phyloP scores from a whole-genome alignment of 768 basidiomycete genomes.

The Naganishia friedmannii region DNA sequence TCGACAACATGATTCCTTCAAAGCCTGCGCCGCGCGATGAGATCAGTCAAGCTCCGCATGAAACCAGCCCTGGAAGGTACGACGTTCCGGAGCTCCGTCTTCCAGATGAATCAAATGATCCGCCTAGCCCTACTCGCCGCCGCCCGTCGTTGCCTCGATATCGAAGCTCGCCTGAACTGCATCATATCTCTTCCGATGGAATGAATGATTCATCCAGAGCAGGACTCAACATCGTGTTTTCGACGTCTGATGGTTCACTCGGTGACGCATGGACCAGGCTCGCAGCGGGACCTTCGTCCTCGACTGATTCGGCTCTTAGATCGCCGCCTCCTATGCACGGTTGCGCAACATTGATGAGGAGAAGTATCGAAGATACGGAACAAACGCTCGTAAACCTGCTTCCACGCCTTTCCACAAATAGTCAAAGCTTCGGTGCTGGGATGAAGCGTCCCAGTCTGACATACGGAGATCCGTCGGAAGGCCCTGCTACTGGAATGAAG shows the following conservation, averaged over 20 bases:
- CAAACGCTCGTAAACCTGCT: constrained; percentile 8
- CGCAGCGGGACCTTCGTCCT: no score
- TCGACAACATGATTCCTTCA: background rate
- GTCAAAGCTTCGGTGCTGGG: background rate
- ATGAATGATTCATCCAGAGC: no score
- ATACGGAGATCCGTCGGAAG: background rate
- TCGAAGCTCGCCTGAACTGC: constrained; percentile 17
- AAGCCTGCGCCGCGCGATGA: background rate
- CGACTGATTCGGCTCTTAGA: no score
- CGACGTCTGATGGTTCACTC: background rate
- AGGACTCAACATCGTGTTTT: constrained; percentile 8
- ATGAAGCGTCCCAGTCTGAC: background rate
- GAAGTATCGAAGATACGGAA: background rate
- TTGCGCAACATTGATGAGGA: background rate
- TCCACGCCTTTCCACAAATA: constrained; percentile 1
- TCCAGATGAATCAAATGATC: background rate
- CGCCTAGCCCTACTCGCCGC: constrained; percentile 17
- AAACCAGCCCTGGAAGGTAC: background rate
- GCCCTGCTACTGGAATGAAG: background rate
- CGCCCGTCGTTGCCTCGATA: constrained; percentile 5
- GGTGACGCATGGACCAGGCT: background rate
- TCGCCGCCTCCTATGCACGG: background rate
- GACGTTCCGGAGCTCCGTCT: background rate
- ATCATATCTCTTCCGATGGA: background rate
- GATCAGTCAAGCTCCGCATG: background rate